A percentile compares a stretch with the other conserved stretches of the same genome.
Conservation (phyloP, 805 yeast genomes). For the Allodekkera sacchari region DNA sequence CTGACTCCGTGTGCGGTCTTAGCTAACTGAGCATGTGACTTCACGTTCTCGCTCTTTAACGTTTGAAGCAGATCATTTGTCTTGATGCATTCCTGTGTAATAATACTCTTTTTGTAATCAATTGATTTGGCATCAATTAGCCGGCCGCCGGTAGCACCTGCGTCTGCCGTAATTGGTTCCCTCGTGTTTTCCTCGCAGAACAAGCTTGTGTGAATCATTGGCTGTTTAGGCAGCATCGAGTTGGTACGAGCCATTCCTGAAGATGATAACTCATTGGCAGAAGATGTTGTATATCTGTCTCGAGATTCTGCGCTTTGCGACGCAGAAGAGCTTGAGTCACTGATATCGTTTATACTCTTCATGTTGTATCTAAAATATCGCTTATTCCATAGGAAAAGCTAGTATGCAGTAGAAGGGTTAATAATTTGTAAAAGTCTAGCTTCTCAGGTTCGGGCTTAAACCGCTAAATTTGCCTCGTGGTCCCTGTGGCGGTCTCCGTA, state of each 20-base stretch:
- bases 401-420: too few species aligned
- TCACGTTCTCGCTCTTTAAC: constrained; percentile 37
- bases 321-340: too few species aligned
- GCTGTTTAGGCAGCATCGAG: constrained; percentile 18
- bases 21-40: constrained; percentile 67
- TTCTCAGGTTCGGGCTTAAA: too few species aligned
- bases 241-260: constrained; percentile 8
- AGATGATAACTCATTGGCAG: background rate
- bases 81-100: constrained; percentile 3
- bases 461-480: too few species aligned
- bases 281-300: background rate
- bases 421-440: too few species aligned
- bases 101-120: background rate
- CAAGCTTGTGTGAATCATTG: constrained; percentile 15
- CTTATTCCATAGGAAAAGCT: background rate
- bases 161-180: constrained; percentile 13
- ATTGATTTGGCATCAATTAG: constrained; percentile 2
- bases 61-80: constrained; percentile 13
- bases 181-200: constrained; percentile 14
- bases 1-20: constrained; percentile 79
- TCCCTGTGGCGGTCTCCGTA: too few species aligned
- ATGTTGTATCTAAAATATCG: background rate
- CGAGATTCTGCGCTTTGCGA: background rate
- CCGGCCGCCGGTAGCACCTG: constrained; percentile 10
- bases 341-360: too few species aligned